Conservation (phyloP, 768 basidiomycete genomes). For the Mycena galopus region DNA sequence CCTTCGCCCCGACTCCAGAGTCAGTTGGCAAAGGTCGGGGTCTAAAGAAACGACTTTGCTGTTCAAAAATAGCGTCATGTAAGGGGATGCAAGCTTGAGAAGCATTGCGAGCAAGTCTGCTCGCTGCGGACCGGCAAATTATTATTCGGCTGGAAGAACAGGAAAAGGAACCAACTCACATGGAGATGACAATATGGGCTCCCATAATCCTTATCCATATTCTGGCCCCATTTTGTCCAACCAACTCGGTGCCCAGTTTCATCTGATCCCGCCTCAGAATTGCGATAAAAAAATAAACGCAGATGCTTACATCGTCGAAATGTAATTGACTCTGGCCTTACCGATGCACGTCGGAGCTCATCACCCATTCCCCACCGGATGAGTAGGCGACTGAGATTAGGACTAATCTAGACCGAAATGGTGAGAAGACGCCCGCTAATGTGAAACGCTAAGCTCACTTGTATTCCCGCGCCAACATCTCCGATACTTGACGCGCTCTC, state of each 20-base stretch:
- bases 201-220: constrained; percentile 46
- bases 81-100: constrained; percentile 51
- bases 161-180: constrained; percentile 32
- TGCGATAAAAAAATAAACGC: background rate
- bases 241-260: constrained; percentile 49
- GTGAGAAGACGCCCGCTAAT: background rate
- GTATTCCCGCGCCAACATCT: constrained; percentile 68
- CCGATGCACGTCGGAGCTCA: constrained; percentile 52
- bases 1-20: constrained; percentile 57
- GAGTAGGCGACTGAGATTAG: constrained; percentile 59
- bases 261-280: constrained; percentile 36
- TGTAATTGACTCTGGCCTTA: constrained; percentile 55
- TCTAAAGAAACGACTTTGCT: constrained; percentile 51
- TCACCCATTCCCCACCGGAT: constrained; percentile 65
- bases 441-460: background rate
- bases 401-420: constrained; percentile 24
- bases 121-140: constrained; percentile 48
- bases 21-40: constrained; percentile 44
- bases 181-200: constrained; percentile 54
- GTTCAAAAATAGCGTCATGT: constrained; percentile 51
- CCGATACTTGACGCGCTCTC: constrained; percentile 49
- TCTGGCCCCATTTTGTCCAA: constrained; percentile 45
- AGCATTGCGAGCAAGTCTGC: constrained; percentile 62
- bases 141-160: background rate
- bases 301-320: constrained; percentile 57